A percentile compares a stretch with the other conserved stretches of the same genome.
phyloP scores from a whole-genome alignment of 805 yeast genomes.

The Teunomyces lycoperdinae region DNA sequence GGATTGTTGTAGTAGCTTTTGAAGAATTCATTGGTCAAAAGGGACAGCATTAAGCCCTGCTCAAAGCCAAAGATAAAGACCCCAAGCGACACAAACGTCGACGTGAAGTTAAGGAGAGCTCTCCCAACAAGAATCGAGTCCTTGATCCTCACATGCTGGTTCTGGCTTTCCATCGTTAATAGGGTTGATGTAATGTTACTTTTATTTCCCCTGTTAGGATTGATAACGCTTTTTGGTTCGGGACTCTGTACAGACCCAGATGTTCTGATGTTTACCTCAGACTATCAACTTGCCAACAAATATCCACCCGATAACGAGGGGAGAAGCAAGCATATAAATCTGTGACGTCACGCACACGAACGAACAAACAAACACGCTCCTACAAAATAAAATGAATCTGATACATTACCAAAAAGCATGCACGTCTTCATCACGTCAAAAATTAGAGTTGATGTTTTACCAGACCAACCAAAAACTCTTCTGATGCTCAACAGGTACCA shows the following conservation, averaged over 20 bases:
- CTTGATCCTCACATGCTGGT: constrained; percentile 25
- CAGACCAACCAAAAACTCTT: no score
- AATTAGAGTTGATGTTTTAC: no score
- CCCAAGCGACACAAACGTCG: constrained; percentile 43
- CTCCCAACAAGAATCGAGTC: constrained; percentile 39
- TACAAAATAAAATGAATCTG: no score
- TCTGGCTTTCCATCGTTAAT: no score
- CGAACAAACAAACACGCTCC: no score
- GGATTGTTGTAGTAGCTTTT: constrained; percentile 42
- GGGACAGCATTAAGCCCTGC: constrained; percentile 46
- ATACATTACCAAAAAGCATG: no score
- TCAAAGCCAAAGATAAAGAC: constrained; percentile 46
- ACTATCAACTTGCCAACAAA: not conserved
- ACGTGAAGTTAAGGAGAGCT: constrained; percentile 40
- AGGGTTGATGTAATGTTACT: no score
- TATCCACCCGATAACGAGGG: no score
- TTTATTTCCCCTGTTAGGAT: no score
- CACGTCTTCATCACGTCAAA: no score
- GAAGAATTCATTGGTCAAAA: constrained; percentile 41
- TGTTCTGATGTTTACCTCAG: not conserved
- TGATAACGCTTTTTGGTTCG: not conserved
- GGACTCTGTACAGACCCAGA: not conserved
- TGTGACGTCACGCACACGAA: not conserved
- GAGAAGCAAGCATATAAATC: not conserved
- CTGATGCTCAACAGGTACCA: no score